A percentile compares a stretch with the other conserved stretches of the same genome.
These are phyloP conservation scores for Cocos nucifera DNA, from an alignment of 176 grass and related monocot genomes.

Conservation along the genomic window DNA sequence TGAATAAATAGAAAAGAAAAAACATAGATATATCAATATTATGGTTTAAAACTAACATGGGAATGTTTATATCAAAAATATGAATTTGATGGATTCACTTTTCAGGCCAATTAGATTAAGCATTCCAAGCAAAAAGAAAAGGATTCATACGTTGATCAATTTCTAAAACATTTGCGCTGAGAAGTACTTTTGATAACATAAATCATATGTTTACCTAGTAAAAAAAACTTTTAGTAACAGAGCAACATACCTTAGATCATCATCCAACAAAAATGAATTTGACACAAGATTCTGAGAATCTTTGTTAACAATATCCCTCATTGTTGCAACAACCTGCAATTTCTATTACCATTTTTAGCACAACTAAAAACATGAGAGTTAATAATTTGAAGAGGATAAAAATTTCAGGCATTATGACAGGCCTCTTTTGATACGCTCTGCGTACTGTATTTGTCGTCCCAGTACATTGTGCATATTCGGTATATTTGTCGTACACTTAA, in stretches of 20 bases:
- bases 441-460: conserved; percentile 93
- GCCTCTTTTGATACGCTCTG: conserved; percentile 76
- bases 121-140: no score
- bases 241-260: conserved; percentile 69
- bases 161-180: no score
- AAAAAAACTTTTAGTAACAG: not conserved
- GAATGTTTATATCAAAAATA: no score
- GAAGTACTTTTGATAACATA: no score
- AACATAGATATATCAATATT: no score
- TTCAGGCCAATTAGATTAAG: no score
- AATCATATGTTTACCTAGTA: no score
- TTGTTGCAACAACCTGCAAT: conserved; percentile 69
- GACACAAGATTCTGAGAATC: conserved; percentile 72
- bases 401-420: conserved; percentile 1
- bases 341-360: not conserved
- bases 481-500: conserved; percentile 96
- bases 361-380: conserved; percentile 11
- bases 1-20: no score
- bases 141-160: no score
- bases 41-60: no score
- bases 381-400: conserved; percentile 3
- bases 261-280: conserved; percentile 96
- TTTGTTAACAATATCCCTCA: conserved; percentile 89
- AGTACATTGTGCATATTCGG: conserved; percentile 96
- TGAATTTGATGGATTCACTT: no score